Base-by-base conservation (phyloP, 2,329 filamentous ascomycete genomes). In the Rutstroemia sp. region DNA sequence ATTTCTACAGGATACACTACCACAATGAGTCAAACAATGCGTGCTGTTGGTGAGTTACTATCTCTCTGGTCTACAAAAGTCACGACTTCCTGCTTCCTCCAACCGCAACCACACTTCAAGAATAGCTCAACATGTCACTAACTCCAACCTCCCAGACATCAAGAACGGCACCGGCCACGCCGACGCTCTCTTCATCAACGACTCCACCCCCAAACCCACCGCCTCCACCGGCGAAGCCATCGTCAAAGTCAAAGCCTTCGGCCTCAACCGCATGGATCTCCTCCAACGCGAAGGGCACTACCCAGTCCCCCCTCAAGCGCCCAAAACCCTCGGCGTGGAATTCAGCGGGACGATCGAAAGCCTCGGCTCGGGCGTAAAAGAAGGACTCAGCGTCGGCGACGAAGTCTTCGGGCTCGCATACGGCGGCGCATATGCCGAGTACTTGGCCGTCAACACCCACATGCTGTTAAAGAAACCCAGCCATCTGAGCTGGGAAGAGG, bases 401-500 rank as follows among this genome's bases (percentile, higher is more conserved):
- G 86, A 86, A 63, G 91, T 96, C 5, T 92, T 97, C 69, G 92
- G 92, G 0, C 78, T 96, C 14, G 88, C 89, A 3, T 95, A 96
- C 73, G 91, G 92, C 61, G 92, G 87, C 56, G 91, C 91, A 0
- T 95, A 96, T 71, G 91, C 91, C 27, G 88, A 95, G 75, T 92
- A 87, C 73, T 82, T 95, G 64, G 82, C 83, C 48, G 87, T 90
- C 5, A 84, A 80, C 67, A 83, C 84, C 51, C 81, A 85, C 66
- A 95, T 92, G 88, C 78, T 95, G 42, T 77, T 96, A 38, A 86
- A 85, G 73, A 95, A 95, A 75, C 91, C 91, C 0, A 73, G 73
- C 4, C 79, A 83, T 66, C 70, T 95, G 66, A 80, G 75, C 54
- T 92, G 86, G 78, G 87, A 87, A 71, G 76, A 86, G 67, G 87